phyloP scores from a whole-genome alignment of 176 grass and related monocot genomes.

The Eragrostis nindensis region DNA sequence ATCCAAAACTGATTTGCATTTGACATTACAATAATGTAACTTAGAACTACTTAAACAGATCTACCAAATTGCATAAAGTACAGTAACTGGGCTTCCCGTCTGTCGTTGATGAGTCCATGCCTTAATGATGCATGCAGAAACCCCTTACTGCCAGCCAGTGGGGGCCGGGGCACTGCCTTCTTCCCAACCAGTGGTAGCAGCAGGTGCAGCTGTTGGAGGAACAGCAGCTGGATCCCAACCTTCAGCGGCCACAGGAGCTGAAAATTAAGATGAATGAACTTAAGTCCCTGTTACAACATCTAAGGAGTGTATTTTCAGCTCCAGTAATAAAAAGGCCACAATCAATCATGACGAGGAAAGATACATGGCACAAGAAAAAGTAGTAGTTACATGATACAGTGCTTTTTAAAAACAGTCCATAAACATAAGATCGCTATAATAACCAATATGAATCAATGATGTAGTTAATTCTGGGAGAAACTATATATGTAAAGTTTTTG shows the following conservation, averaged over 20 bases:
- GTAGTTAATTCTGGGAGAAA: background rate
- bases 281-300: background rate
- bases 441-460: background rate
- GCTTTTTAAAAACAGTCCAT: background rate
- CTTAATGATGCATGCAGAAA: background rate
- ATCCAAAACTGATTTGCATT: conserved; percentile 43
- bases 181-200: conserved; percentile 49
- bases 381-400: background rate
- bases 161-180: conserved; percentile 37
- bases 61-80: conserved; percentile 19
- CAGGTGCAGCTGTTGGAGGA: background rate
- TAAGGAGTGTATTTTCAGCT: background rate
- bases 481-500: background rate
- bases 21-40: conserved; percentile 36
- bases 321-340: background rate
- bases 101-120: background rate
- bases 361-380: too few species aligned
- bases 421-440: background rate
- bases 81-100: conserved; percentile 27
- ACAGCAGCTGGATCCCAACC: conserved; percentile 49
- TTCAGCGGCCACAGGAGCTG: conserved; percentile 52
- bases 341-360: background rate
- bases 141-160: conserved; percentile 44
- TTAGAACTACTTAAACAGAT: conserved; percentile 35
- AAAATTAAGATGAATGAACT: background rate